A percentile compares a stretch with the other conserved stretches of the same genome.
Evolutionary conservation across 345 rosid genomes (phyloP).

Genomic region (Aegle marmelos): DNA sequence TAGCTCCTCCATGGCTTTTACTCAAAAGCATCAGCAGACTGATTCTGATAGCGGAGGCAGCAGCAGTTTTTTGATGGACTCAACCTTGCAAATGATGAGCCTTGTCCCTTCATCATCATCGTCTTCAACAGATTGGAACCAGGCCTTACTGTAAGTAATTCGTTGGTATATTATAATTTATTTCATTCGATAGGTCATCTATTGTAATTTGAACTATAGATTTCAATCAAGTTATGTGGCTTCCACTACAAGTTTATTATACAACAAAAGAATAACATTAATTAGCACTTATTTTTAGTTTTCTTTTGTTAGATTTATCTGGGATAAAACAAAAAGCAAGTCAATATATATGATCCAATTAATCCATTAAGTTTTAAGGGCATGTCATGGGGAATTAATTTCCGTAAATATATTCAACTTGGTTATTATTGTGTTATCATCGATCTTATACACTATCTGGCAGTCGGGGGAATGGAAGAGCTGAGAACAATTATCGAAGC

Average conservation of each 20-base stretch:
- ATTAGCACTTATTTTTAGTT: background rate
- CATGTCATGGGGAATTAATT: too few relatives aligned
- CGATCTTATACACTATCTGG: background rate
- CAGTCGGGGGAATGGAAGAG: constrained; percentile 30
- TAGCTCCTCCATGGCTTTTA: constrained; percentile 17
- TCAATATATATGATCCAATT: constrained; percentile 2
- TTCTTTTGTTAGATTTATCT: background rate
- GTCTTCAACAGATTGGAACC: constrained; percentile 43
- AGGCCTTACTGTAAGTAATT: constrained; percentile 45
- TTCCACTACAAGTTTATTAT: constrained; percentile 19
- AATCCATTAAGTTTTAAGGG: constrained; percentile 3
- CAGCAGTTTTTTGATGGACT: constrained; percentile 38
- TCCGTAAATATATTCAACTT: too few relatives aligned
- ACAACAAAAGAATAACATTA: background rate
- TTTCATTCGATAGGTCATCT: background rate
- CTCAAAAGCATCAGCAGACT: constrained; percentile 19
- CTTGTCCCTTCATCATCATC: constrained; percentile 37
- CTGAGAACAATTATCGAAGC: constrained; percentile 28
- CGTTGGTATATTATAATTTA: background rate
- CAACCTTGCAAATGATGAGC: constrained; percentile 42
- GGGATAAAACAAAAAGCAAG: constrained; percentile 10
- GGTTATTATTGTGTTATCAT: too few relatives aligned
- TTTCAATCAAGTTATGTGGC: constrained; percentile 7
- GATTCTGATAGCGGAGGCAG: constrained; percentile 36
- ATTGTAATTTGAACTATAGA: background rate